Conservation (phyloP, 371 early-diverging fungal species). For the Mortierella sp. region DNA sequence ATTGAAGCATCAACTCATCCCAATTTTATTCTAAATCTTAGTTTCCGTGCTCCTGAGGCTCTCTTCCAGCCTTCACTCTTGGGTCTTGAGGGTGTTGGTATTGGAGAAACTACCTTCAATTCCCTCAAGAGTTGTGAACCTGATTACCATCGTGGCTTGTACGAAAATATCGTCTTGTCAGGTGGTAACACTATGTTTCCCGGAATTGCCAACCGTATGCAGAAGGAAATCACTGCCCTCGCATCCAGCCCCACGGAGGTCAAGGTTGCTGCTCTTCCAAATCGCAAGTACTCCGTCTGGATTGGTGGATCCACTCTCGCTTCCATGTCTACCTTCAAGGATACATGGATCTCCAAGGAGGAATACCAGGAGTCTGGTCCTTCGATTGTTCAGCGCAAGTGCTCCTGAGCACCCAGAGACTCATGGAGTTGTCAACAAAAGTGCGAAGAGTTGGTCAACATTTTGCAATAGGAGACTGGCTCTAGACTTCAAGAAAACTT, state of each 20-base stretch:
- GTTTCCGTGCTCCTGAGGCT: slow-evolving; percentile 87
- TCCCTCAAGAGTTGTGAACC: slow-evolving; percentile 92
- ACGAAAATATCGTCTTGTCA: slow-evolving; percentile 90
- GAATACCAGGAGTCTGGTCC: slow-evolving; percentile 99
- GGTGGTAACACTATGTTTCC: slow-evolving; percentile 91
- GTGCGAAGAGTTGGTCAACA: background rate
- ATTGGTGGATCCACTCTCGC: slow-evolving; percentile 97
- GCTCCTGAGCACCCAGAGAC: slow-evolving; percentile 80
- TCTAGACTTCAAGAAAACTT: slow-evolving; percentile 1
- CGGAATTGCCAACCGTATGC: slow-evolving; percentile 94
- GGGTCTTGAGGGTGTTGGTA: slow-evolving; percentile 90
- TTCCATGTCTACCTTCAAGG: slow-evolving; percentile 78
- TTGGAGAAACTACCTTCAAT: slow-evolving; percentile 92
- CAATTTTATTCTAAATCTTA: background rate
- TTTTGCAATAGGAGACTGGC: slow-evolving; percentile 1
- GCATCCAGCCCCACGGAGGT: slow-evolving; percentile 93
- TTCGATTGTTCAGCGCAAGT: slow-evolving; percentile 98
- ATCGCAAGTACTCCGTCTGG: slow-evolving; percentile 98
- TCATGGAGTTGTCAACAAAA: background rate
- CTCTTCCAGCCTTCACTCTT: slow-evolving; percentile 89
- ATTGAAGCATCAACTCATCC: background rate
- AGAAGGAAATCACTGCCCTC: slow-evolving; percentile 87
- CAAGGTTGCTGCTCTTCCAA: slow-evolving; percentile 96
- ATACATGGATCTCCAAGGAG: slow-evolving; percentile 75
- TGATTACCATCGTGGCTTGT: slow-evolving; percentile 90